Percentiles rank a stretch among this genome's conserved stretches.
phyloP scores from a whole-genome alignment of 371 early-diverging fungal genomes.

The Blakeslea trispora region DNA sequence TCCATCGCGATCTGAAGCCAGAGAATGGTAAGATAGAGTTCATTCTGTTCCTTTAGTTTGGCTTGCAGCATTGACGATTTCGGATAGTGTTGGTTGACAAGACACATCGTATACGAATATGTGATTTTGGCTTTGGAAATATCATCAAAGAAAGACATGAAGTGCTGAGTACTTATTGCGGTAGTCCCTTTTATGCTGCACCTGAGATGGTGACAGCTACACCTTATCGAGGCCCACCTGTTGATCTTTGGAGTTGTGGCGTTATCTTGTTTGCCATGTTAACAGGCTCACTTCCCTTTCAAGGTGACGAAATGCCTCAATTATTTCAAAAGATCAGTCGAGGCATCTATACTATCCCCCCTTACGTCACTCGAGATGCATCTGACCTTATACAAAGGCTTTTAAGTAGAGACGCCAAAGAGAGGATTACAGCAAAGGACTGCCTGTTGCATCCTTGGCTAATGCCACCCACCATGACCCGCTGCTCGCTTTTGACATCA shows the following conservation, averaged over 20 bases:
- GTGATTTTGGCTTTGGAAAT: slow-evolving; percentile 94
- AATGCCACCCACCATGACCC: slow-evolving; percentile 8
- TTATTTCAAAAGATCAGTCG: slow-evolving; percentile 69
- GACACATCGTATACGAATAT: slow-evolving; percentile 69
- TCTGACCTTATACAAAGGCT: slow-evolving; percentile 57
- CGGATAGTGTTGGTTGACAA: slow-evolving; percentile 54
- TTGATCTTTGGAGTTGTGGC: slow-evolving; percentile 82
- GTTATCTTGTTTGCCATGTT: slow-evolving; percentile 76
- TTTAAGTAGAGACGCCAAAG: slow-evolving; percentile 56
- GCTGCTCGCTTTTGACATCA: slow-evolving; percentile 8
- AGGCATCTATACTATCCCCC: slow-evolving; percentile 57
- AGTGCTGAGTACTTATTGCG: slow-evolving; percentile 91
- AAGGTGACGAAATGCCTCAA: slow-evolving; percentile 75
- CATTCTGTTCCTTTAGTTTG: too few species aligned
- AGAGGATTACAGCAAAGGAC: slow-evolving; percentile 75
- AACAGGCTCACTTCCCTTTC: slow-evolving; percentile 79
- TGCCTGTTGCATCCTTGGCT: slow-evolving; percentile 83
- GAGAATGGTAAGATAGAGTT: slow-evolving; percentile 66
- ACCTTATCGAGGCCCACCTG: slow-evolving; percentile 73
- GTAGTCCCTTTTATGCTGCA: slow-evolving; percentile 90
- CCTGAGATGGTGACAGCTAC: slow-evolving; percentile 82
- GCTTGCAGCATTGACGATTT: slow-evolving; percentile 14
- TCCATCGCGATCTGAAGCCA: slow-evolving; percentile 91
- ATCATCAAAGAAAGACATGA: slow-evolving; percentile 77
- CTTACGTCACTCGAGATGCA: slow-evolving; percentile 41